Conservation (phyloP, 176 grass and related monocot genomes). For the Juncus inflexus region DNA sequence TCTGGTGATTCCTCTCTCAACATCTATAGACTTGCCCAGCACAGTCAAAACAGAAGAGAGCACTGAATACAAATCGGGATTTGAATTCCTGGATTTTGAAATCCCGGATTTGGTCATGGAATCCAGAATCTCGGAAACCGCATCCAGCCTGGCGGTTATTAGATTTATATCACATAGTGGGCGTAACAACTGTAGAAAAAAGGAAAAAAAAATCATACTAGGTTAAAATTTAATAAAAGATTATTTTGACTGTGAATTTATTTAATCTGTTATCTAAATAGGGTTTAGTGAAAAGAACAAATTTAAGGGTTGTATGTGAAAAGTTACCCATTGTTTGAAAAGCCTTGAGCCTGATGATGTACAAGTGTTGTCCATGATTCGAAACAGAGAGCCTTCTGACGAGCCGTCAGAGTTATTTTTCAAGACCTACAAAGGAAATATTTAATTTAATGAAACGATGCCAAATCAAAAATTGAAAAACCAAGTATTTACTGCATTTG, state of each 20-base stretch:
- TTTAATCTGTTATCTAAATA: too few species aligned
- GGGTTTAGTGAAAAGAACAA: background rate
- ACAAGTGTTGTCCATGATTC: conserved; percentile 83
- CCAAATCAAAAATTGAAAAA: too few species aligned
- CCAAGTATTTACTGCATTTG: too few species aligned
- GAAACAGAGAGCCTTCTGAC: conserved; percentile 68
- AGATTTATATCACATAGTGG: conserved; percentile 70
- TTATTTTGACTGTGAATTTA: too few species aligned
- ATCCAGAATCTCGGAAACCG: conserved; percentile 78
- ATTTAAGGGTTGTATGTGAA: background rate
- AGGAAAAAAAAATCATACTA: too few species aligned
- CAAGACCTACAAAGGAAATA: conserved; percentile 61
- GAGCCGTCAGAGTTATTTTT: conserved; percentile 82
- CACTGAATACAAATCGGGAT: conserved; percentile 54
- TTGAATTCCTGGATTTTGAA: conserved; percentile 34
- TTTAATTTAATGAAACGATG: too few species aligned
- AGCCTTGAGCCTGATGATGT: conserved; percentile 86
- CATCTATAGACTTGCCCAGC: conserved; percentile 67
- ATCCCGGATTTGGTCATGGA: conserved; percentile 53
- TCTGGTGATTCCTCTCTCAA: conserved; percentile 90
- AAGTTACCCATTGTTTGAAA: conserved; percentile 79
- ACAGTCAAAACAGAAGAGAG: conserved; percentile 66
- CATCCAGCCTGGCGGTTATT: conserved; percentile 82
- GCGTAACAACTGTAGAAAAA: conserved; percentile 63
- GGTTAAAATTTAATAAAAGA: too few species aligned